phyloP scores from a whole-genome alignment of 1,284 basidiomycete species.

The Ustilago xerochloae region DNA sequence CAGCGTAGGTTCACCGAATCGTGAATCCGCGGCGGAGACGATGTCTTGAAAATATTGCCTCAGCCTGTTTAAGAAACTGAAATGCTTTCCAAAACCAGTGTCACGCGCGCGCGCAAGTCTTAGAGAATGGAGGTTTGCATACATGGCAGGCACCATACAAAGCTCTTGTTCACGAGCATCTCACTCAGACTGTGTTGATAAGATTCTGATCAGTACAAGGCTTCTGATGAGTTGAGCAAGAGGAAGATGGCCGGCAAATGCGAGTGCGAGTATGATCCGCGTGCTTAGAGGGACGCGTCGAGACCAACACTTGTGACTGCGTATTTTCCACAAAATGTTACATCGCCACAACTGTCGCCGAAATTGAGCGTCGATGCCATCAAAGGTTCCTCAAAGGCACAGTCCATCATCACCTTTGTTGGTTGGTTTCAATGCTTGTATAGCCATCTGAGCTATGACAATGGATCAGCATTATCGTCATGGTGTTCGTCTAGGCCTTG shows the following conservation, averaged over 20 bases:
- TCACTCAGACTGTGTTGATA: too few species aligned
- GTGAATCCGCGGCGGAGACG: neutral
- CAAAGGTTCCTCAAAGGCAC: neutral
- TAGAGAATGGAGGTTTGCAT: too few species aligned
- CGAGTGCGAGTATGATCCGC: neutral
- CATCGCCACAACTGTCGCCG: neutral
- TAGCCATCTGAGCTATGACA: too few species aligned
- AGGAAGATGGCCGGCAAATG: neutral
- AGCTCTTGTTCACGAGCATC: neutral
- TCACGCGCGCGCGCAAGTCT: neutral
- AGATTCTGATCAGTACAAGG: too few species aligned
- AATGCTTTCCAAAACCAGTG: neutral
- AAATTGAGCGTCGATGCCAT: too few species aligned
- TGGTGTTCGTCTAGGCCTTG: neutral
- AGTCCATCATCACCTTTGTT: neutral
- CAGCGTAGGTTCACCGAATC: neutral
- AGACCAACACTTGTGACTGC: slow-evolving; percentile 7
- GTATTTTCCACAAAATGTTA: neutral
- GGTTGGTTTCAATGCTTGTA: neutral
- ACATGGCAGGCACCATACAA: neutral
- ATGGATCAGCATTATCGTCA: neutral
- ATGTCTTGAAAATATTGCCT: neutral
- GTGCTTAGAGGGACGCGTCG: neutral
- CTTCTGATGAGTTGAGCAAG: neutral
- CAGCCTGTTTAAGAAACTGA: neutral